Percentiles rank a stretch among this genome's conserved stretches.
These are phyloP conservation scores for Suhomyces bokatorum DNA, from an alignment of 1,139 yeast species.

Conservation along the genomic window DNA sequence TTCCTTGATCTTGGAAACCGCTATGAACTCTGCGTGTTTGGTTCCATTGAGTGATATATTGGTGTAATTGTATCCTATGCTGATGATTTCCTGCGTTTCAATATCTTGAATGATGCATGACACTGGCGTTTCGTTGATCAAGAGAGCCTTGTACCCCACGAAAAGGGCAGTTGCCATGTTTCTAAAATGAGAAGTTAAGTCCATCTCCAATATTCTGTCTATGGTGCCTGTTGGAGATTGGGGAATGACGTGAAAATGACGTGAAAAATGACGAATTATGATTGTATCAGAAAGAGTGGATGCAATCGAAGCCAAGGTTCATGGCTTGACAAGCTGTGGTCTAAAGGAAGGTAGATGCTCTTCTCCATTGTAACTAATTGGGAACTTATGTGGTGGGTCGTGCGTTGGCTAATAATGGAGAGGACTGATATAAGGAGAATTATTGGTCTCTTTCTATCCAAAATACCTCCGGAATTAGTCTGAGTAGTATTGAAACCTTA, in stretches of 20 bases:
- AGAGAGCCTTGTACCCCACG: slow-evolving; percentile 43
- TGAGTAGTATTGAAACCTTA: too few relatives aligned
- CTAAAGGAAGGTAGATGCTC: too few relatives aligned
- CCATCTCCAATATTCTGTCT: slow-evolving; percentile 10
- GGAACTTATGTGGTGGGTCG: not conserved
- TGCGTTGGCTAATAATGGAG: not conserved
- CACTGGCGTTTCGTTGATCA: slow-evolving; percentile 71
- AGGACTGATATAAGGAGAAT: too few relatives aligned
- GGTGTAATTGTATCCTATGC: slow-evolving; percentile 86
- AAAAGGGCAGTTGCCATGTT: slow-evolving; percentile 42
- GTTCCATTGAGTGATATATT: slow-evolving; percentile 81
- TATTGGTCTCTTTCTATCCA: too few relatives aligned
- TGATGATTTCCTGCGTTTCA: slow-evolving; percentile 52
- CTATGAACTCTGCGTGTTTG: slow-evolving; percentile 89
- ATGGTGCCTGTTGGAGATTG: not conserved
- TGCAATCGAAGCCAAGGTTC: too few relatives aligned
- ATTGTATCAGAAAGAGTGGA: too few relatives aligned
- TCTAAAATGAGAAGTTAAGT: slow-evolving; percentile 31
- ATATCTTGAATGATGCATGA: slow-evolving; percentile 62
- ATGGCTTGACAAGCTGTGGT: too few relatives aligned
- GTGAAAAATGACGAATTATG: not conserved
- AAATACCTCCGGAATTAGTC: too few relatives aligned
- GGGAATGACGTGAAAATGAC: too few relatives aligned
- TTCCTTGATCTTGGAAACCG: slow-evolving; percentile 25
- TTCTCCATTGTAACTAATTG: too few relatives aligned